Evolutionary conservation across 257 asterid species (phyloP).

Genomic region (Rhazya stricta): DNA sequence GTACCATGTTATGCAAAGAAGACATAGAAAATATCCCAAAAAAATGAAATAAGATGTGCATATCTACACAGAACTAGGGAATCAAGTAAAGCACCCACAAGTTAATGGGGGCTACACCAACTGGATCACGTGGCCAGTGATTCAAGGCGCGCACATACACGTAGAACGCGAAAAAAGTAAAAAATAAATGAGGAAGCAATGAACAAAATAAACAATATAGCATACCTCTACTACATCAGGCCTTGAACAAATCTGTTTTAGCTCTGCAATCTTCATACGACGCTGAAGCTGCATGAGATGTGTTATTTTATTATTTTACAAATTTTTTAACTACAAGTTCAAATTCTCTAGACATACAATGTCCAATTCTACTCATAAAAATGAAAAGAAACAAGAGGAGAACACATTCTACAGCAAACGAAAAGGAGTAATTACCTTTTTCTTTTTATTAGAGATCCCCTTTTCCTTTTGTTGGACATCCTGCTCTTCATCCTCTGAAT

Average conservation of each 20-base stretch:
- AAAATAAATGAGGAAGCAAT: background rate
- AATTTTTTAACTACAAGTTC: background rate
- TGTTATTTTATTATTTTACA: slow-evolving; percentile 18
- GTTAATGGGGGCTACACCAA: background rate
- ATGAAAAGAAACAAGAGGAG: background rate
- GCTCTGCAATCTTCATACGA: slow-evolving; percentile 90
- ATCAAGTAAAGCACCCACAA: background rate
- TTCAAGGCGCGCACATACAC: background rate
- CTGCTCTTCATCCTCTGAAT: slow-evolving; percentile 82
- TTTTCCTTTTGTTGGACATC: slow-evolving; percentile 68
- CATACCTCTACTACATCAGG: slow-evolving; percentile 98
- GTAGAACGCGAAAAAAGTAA: background rate
- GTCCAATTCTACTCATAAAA: background rate
- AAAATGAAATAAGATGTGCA: background rate
- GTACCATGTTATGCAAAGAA: background rate
- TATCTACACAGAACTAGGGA: too few relatives aligned
- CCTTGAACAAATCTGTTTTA: slow-evolving; percentile 67
- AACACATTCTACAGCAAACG: background rate
- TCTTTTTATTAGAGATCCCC: slow-evolving; percentile 87
- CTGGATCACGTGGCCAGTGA: background rate
- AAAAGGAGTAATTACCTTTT: slow-evolving; percentile 49
- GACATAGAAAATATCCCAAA: background rate
- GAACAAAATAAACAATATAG: background rate
- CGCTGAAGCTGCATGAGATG: slow-evolving; percentile 62
- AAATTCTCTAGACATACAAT: background rate